A percentile compares a stretch with the other conserved stretches of the same genome.
Evolutionary conservation across 1,139 yeast genomes (phyloP).

Genomic region (Pichia sp.): DNA sequence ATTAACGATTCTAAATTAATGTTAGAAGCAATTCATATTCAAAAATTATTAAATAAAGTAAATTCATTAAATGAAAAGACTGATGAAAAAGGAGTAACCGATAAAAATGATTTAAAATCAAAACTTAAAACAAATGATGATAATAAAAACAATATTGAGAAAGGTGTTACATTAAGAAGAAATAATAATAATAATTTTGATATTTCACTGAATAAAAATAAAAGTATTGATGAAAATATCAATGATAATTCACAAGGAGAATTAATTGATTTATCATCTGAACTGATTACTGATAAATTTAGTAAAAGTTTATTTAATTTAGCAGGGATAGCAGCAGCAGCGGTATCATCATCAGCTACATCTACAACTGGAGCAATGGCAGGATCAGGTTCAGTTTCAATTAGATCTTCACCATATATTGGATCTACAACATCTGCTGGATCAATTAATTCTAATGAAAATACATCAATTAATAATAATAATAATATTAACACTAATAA

Average conservation of each 20-base stretch:
- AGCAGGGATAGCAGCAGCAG: no score
- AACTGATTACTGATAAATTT: not conserved
- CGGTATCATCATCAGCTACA: no score
- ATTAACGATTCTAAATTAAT: constrained; percentile 60
- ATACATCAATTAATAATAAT: no score
- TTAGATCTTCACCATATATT: no score
- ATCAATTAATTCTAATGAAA: no score
- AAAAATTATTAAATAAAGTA: constrained; percentile 1
- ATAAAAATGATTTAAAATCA: not conserved
- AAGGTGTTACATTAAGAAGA: no score
- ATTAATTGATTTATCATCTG: not conserved
- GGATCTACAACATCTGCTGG: no score
- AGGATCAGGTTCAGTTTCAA: no score
- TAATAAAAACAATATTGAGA: no score
- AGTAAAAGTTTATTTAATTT: not conserved
- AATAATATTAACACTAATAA: no score
- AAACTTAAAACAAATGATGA: no score
- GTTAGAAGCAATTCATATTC: constrained; percentile 53
- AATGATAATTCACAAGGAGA: not conserved
- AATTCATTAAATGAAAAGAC: not conserved
- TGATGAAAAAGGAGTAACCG: not conserved
- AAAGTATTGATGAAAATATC: not conserved
- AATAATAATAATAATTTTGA: not conserved
- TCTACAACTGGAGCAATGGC: no score
- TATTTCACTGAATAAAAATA: not conserved